These are phyloP conservation scores for Flagelloscypha sp. DNA, from an alignment of 768 basidiomycete species.

Conservation along the genomic window DNA sequence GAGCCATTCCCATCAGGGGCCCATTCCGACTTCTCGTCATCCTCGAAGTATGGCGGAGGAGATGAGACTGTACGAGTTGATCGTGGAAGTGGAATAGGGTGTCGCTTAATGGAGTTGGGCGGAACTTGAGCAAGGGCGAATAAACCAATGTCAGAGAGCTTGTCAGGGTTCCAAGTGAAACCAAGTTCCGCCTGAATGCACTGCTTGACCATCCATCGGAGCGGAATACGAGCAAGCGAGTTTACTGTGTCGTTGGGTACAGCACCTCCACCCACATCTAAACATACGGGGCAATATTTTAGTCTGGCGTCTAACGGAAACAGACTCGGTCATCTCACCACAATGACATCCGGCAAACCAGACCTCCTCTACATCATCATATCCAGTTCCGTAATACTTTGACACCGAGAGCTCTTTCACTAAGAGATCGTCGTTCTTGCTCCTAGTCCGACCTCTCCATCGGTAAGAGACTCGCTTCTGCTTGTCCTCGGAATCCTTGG, in stretches of 20 bases:
- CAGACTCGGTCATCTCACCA: slow-evolving; percentile 44
- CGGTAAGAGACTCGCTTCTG: too few relatives aligned
- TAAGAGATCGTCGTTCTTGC: too few relatives aligned
- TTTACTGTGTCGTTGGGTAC: slow-evolving; percentile 33
- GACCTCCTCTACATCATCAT: slow-evolving; percentile 70
- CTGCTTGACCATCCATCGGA: slow-evolving; percentile 78
- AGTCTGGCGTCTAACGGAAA: slow-evolving; percentile 1
- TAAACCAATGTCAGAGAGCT: slow-evolving; percentile 38
- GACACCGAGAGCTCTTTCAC: too few relatives aligned
- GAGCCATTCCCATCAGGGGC: too few relatives aligned
- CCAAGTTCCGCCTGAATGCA: slow-evolving; percentile 51
- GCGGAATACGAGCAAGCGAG: slow-evolving; percentile 49
- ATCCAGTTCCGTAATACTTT: too few relatives aligned
- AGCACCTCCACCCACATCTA: slow-evolving; percentile 67
- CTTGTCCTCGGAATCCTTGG: too few relatives aligned
- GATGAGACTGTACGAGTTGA: background rate
- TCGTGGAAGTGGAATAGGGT: slow-evolving; percentile 19
- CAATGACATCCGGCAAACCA: slow-evolving; percentile 74
- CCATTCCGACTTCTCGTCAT: too few relatives aligned
- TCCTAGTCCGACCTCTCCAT: too few relatives aligned
- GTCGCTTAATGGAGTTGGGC: slow-evolving; percentile 32
- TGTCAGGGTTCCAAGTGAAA: slow-evolving; percentile 46
- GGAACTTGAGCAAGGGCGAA: slow-evolving; percentile 35
- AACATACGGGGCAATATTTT: slow-evolving; percentile 1
- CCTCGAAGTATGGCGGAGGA: too few relatives aligned